Conservation (phyloP, 106 monocot species). For the Dendrobium catenatum region DNA sequence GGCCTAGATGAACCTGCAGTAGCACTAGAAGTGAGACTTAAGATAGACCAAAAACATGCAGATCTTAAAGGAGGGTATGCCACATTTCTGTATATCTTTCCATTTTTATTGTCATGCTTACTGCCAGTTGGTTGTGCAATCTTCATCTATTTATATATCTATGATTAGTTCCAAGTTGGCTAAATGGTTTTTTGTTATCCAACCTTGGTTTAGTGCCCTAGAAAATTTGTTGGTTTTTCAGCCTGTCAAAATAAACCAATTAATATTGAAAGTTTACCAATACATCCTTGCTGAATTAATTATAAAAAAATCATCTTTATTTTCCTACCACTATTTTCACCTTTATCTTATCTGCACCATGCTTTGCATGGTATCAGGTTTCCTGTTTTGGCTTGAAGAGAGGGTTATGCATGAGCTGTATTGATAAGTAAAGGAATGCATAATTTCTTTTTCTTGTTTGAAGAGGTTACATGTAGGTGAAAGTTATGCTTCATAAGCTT, state of each 20-base stretch:
- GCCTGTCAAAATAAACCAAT: background rate
- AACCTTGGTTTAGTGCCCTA: background rate
- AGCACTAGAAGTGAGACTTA: constrained; percentile 85
- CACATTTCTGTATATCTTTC: background rate
- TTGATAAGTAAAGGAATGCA: no score
- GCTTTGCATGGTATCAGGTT: no score
- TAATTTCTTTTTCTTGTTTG: no score
- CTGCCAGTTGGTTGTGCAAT: background rate
- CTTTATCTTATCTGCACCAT: no score
- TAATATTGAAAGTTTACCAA: background rate
- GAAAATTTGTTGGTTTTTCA: background rate
- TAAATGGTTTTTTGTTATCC: background rate
- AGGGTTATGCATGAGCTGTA: no score
- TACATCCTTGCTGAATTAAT: background rate
- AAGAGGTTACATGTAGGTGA: no score
- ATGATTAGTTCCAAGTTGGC: background rate
- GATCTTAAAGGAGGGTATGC: constrained; percentile 82
- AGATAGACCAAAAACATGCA: constrained; percentile 85
- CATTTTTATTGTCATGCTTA: background rate
- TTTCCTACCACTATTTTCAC: no score
- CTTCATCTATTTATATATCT: background rate
- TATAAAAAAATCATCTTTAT: background rate
- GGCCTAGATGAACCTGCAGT: constrained; percentile 80
- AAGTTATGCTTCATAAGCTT: no score
- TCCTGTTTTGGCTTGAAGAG: no score